Percentiles rank a stretch among this genome's conserved stretches.
phyloP scores from a whole-genome alignment of 306 rosid genomes.

The Quercus cerris region DNA sequence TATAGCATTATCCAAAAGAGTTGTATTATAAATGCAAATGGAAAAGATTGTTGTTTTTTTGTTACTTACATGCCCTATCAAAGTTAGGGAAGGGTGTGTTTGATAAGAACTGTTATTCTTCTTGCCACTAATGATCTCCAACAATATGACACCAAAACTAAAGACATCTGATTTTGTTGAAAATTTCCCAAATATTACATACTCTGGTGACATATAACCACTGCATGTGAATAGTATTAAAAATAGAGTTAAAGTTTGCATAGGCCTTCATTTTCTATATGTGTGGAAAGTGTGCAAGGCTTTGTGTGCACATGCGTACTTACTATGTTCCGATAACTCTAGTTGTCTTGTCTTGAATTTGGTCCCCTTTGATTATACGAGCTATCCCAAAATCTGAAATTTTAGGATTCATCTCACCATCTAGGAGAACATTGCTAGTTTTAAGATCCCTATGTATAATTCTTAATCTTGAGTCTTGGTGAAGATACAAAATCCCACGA shows the following conservation, averaged over 20 bases:
- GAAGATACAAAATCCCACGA: constrained; percentile 1
- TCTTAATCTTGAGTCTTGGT: constrained; percentile 14
- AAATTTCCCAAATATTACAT: constrained; percentile 30
- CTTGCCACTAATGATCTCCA: background rate
- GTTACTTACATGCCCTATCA: background rate
- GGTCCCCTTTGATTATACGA: constrained; percentile 39
- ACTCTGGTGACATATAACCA: constrained; percentile 39
- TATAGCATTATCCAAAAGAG: background rate
- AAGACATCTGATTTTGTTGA: constrained; percentile 36
- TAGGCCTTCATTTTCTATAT: no score
- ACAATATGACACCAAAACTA: constrained; percentile 14
- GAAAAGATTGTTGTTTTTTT: no score
- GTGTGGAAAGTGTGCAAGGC: background rate
- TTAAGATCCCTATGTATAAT: constrained; percentile 41
- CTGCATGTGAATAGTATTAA: constrained; percentile 13
- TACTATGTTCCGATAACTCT: constrained; percentile 42
- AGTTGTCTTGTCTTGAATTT: constrained; percentile 35
- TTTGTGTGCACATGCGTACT: constrained; percentile 2
- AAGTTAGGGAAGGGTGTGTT: background rate
- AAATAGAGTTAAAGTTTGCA: no score
- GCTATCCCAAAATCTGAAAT: constrained; percentile 49
- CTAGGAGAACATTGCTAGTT: constrained; percentile 38
- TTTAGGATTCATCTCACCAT: constrained; percentile 36
- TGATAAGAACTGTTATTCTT: background rate
- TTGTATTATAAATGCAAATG: background rate